Evolutionary conservation across 192 early-diverging fungal genomes (phyloP), one percentile per base, ranked within the genome.

Genomic region (Physocladia obscura): DNA sequence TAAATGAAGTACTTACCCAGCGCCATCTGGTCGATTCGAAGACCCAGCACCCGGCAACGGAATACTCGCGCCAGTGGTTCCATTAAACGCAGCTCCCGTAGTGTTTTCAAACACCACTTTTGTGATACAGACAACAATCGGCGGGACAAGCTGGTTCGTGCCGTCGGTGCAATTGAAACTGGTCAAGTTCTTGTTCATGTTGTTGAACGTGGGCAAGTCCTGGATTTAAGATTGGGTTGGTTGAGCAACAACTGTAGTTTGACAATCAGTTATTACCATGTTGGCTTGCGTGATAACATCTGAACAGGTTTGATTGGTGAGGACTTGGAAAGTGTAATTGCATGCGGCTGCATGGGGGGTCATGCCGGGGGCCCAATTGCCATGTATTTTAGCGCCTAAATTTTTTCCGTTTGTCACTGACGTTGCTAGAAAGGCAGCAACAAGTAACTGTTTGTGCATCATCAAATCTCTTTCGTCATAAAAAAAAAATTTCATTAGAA

Each of bases 301-400:
- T 4, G 4, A 4, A 39, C 59, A 62, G 4, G 59, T 44, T 6
- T 8, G 11, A 15, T 15, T 27, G 11, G 19, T 11, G 4, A 15
- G 13, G 5, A 62, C n/a, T 39, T 62, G 59, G 59, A 40, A 62
- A 17, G 59, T 62, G 31, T 17, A 51, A 6, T 52, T 29, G 62
- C 62, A 65, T 2, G 39, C 27, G 11, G 62, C 21, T 13, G 49
- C 62, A 5, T 32, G 15, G 27, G 8, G 15, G 1, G 62, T 30
- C 49, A 65, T 65, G 19, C 62, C 62, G 5, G 5, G n/a, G 3
- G n/a, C 61, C 36, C 40, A 62, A 40, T 62, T 36, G 15, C 61
- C 61, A 22, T 6, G 21, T 21, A 48, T 47, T 29, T 48, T 48
- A n/a, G n/a, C n/a, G n/a, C n/a, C n/a, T n/a, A n/a, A n/a, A n/a